Base-by-base conservation (phyloP, 2,329 filamentous ascomycete species). In the Salinomyces thailandicus region DNA sequence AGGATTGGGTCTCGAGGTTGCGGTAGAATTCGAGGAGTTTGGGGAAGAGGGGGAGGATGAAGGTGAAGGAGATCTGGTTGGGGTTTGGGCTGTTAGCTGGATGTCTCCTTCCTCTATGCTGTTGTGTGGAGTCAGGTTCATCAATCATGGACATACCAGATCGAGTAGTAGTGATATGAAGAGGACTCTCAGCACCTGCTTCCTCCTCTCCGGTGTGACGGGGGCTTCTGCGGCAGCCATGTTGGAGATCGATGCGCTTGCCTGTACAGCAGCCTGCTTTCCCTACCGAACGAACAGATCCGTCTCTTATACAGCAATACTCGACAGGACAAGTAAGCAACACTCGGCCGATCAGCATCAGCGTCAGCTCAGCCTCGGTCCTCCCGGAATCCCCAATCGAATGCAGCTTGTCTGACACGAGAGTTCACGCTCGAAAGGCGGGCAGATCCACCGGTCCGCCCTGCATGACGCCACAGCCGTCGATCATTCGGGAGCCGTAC, bases 1-100 rank as follows among this genome's bases (percentile, higher is more conserved):
- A 54, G 16, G 69, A 64, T 15, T 50, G 42, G 27, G 73, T 72
- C 62, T 95, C 87, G 62, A 79, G 77, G 57, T 85, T 79, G 63
- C 85, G 84, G 67, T 96, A 98, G 73, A 95, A 96, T 53, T 93
- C 82, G 62, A 96, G 81, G 30, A 98, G 80, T 40, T 86, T 87
- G 5, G 87, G 91, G 59, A 96, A 98, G 22, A 98, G 76, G 0
- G 91, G 91, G 6, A 98, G 79, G 57, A 96, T 96, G 59, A 98
- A 95, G 18, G 91, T 98, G 61, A 98, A 98, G 38, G 89, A 95
- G 54, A 96, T 85, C 89, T 95, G 45, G 19, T 12, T 9, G 13
- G 11, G 13, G 13, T 26, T 9, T 14, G 11, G 13, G 13, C n/a
- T 29, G 30, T 20, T 5, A 29, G 33, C 17, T 15, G 19, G 20